Evolutionary conservation across 306 rosid species (phyloP), one percentile per base, ranked within the genome.

Genomic region (Prunus mira): DNA sequence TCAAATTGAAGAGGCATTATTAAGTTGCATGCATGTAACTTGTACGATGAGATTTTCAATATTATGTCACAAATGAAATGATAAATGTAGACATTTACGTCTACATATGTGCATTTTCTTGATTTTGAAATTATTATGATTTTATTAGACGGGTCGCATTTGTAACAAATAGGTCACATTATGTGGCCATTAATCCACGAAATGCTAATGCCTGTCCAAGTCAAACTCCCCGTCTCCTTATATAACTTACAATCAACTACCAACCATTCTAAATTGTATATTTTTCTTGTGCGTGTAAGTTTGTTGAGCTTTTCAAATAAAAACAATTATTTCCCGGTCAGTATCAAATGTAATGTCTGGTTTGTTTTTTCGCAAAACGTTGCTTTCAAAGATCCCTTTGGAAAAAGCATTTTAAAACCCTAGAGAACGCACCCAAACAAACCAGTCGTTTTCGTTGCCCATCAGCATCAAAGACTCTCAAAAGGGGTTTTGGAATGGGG

Each of bases 381-480:
- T 70, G 87, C 89, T 90, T 81, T 90, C 89, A 73, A 46, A 51
- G 82, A 74, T 70, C 51, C 72, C 69, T 81, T 82, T 32, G 30
- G 71, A 52, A 74, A 78, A 67, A 19, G 80, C 71, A 56, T 28
- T 60, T 73, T 18, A 80, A 49, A 79, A 66, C 65, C 61, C 73
- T 75, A 15, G 50, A 76, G 77, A 82, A 79, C 67, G 84, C 81
- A 82, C 76, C 54, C 64, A 41, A 84, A 77, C 78, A 71, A 30
- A 81, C 65, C 81, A 64, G 78, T 88, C 91, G 73, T 86, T 90
- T 81, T 88, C 90, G 27, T 7, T 4, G 19, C 2, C 71, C 38
- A 77, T 90, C 89, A 76, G 68, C 83, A 63, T 88, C 89, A 3
- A n/a, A 82, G 87, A 87, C 87, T 84, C 90, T 2, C 84, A 87